A percentile compares a stretch with the other conserved stretches of the same genome.
phyloP scores from a whole-genome alignment of 805 yeast species.

The Jamesozyma gamospora region DNA sequence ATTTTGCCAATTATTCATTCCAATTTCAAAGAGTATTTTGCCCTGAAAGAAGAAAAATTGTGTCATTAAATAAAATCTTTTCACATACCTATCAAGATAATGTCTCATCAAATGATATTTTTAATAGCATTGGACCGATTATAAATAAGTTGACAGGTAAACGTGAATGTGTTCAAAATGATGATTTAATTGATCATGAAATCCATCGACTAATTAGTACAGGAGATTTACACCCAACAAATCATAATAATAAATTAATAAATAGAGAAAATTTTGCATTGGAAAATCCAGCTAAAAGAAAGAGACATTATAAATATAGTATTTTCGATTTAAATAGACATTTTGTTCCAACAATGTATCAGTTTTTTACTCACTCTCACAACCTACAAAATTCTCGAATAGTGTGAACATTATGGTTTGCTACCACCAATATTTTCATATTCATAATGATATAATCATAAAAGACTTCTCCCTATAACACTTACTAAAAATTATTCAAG shows the following conservation, averaged over 20 bases:
- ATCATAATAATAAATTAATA: not conserved
- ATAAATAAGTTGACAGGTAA: not conserved
- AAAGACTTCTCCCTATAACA: no score
- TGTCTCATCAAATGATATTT: not conserved
- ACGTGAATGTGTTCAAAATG: not conserved
- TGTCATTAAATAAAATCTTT: conserved; percentile 51
- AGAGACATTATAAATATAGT: no score
- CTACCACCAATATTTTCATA: no score
- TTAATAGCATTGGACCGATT: conserved; percentile 1
- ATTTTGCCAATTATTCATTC: conserved; percentile 66
- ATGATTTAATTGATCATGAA: conserved; percentile 1
- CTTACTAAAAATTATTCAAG: no score
- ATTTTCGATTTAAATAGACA: no score
- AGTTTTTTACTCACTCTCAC: no score
- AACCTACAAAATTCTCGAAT: no score
- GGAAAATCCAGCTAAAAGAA: no score
- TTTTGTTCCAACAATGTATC: no score
- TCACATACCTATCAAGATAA: not conserved
- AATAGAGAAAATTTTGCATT: conserved; percentile 1
- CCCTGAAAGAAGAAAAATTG: conserved; percentile 39
- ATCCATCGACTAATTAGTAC: conserved; percentile 2
- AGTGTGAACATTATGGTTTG: no score
- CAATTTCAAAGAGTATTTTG: conserved; percentile 75
- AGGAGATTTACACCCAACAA: conserved; percentile 3
- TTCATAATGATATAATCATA: no score